Percentiles rank a stretch among this genome's conserved stretches.
These are phyloP conservation scores for Zalaria sp. DNA, from an alignment of 2,329 filamentous ascomycete species.

Conservation along the genomic window DNA sequence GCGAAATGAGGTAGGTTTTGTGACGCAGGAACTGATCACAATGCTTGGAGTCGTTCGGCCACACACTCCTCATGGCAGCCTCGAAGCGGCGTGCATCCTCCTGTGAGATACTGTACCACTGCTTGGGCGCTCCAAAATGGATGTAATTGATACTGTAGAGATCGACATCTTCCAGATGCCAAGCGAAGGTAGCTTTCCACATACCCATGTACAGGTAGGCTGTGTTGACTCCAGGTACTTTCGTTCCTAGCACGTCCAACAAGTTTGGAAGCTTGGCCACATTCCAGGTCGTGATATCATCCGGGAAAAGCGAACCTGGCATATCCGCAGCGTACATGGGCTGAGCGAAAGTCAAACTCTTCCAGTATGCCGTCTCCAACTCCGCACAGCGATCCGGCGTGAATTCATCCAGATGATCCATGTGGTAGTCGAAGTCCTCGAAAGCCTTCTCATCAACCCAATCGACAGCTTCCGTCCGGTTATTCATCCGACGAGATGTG, in stretches of 20 bases:
- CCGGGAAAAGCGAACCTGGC: constrained; percentile 87
- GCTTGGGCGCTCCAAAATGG: constrained; percentile 94
- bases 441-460: constrained; percentile 77
- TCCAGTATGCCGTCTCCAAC: constrained; percentile 92
- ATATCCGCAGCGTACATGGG: constrained; percentile 95
- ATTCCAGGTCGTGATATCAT: constrained; percentile 76
- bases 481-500: constrained; percentile 76
- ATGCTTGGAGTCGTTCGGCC: constrained; percentile 87
- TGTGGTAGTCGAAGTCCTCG: constrained; percentile 77
- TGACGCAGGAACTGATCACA: constrained; percentile 94
- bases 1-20: constrained; percentile 94
- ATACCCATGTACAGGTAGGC: constrained; percentile 96
- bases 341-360: constrained; percentile 85
- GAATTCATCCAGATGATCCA: constrained; percentile 72
- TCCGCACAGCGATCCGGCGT: constrained; percentile 87
- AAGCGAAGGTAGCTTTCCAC: constrained; percentile 99
- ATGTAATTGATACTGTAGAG: constrained; percentile 99
- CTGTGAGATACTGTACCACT: constrained; percentile 99
- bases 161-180: constrained; percentile 97
- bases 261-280: constrained; percentile 88
- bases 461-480: constrained; percentile 48
- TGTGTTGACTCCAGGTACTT: constrained; percentile 94
- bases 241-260: constrained; percentile 84
- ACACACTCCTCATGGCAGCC: constrained; percentile 84
- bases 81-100: constrained; percentile 88